Conservation (phyloP, 495 filamentous ascomycete species). For the Trichoderma virens region DNA sequence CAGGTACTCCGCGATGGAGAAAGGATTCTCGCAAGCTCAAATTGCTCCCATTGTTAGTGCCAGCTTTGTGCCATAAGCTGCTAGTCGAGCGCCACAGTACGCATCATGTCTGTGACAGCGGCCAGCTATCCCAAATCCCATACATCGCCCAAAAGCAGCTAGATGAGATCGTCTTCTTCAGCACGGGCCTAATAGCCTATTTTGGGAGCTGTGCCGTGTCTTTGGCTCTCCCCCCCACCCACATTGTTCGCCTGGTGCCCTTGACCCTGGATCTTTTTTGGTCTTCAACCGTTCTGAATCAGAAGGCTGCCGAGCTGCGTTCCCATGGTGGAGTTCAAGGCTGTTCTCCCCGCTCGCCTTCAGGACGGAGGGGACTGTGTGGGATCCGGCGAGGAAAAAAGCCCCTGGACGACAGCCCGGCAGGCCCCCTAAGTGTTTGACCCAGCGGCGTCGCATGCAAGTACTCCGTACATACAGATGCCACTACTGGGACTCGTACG, state of each 20-base stretch:
- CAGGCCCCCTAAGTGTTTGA: slow-evolving; percentile 8
- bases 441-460: background rate
- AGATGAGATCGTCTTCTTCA: slow-evolving; percentile 5
- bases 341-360: background rate
- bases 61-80: background rate
- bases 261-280: background rate
- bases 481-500: background rate
- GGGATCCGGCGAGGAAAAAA: background rate
- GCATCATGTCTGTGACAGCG: slow-evolving; percentile 2
- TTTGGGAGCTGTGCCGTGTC: background rate
- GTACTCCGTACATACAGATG: background rate
- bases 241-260: background rate
- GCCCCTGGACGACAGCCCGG: slow-evolving; percentile 1
- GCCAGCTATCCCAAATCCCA: background rate
- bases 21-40: background rate
- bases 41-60: background rate
- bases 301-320: background rate
- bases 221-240: background rate
- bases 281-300: background rate
- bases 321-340: background rate
- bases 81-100: background rate
- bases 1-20: background rate
- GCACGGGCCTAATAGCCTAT: slow-evolving; percentile 6
- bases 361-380: background rate
- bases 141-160: background rate